Percentiles rank a stretch among this genome's conserved stretches.
Conservation (phyloP, 2,329 filamentous ascomycete species). For the Cladosporium cucumerinum region DNA sequence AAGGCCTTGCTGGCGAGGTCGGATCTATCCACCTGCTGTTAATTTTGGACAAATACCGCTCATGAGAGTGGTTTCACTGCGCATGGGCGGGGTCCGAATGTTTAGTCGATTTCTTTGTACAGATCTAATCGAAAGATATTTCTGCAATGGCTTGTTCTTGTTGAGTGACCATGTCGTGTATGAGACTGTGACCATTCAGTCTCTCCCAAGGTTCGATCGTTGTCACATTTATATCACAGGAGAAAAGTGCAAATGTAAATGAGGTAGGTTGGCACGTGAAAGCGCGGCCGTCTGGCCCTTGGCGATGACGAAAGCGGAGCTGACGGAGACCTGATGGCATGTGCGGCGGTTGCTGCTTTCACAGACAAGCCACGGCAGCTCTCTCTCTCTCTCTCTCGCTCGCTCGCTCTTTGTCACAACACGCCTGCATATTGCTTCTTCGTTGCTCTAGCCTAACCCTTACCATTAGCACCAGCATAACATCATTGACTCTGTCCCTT, state of each 20-base stretch:
- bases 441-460: background rate
- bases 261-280: conserved; percentile 10
- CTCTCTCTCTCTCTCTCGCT: background rate
- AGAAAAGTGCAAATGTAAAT: background rate
- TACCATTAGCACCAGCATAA: background rate
- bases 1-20: background rate
- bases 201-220: background rate
- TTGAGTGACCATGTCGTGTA: background rate
- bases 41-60: background rate
- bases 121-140: conserved; percentile 16
- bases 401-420: background rate
- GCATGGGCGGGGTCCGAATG: conserved; percentile 11
- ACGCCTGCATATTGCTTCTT: background rate
- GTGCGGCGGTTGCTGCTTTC: conserved; percentile 2
- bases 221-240: background rate
- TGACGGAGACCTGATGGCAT: background rate
- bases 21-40: background rate
- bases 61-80: background rate
- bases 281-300: background rate
- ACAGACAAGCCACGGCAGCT: background rate
- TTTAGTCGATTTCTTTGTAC: conserved; percentile 10
- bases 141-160: background rate
- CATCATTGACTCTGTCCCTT: background rate
- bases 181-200: background rate
- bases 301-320: conserved; percentile 13